Percentiles rank a stretch among this genome's conserved stretches.
Conservation (phyloP, 169 alveolate species). For the Cryptosporidium meleagridis region DNA sequence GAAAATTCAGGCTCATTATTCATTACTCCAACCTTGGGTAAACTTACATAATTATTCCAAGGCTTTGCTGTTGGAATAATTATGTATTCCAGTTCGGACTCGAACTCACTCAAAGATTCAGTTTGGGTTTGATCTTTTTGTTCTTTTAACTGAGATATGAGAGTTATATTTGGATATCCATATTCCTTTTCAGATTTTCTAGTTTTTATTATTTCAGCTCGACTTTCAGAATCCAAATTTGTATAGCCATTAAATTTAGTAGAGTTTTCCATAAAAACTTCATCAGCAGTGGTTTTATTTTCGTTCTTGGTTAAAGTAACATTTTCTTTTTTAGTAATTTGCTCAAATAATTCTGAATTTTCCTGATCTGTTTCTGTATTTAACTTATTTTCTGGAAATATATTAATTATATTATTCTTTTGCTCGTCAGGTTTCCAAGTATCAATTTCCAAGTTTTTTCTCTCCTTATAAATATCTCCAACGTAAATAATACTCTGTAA, state of each 20-base stretch:
- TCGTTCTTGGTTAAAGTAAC: neutral
- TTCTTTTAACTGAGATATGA: neutral
- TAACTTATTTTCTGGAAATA: constrained; percentile 5
- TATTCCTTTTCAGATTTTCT: neutral
- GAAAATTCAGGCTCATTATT: constrained; percentile 40
- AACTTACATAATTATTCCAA: constrained; percentile 14
- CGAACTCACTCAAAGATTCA: neutral
- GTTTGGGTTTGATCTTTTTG: neutral
- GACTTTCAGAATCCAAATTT: neutral
- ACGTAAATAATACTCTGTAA: constrained; percentile 41
- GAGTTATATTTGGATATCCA: neutral
- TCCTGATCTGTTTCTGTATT: constrained; percentile 9
- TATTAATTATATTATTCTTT: constrained; percentile 10
- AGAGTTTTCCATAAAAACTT: neutral
- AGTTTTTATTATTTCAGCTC: neutral
- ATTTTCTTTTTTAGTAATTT: neutral
- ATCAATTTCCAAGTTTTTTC: neutral
- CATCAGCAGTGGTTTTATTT: neutral
- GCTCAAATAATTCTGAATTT: neutral
- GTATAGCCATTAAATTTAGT: neutral
- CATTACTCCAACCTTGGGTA: constrained; percentile 8
- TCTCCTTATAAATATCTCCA: neutral
- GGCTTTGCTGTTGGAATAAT: constrained; percentile 29
- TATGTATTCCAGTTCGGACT: neutral
- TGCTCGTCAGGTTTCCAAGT: constrained; percentile 2